These are phyloP conservation scores for Scheffersomyces titani DNA, from an alignment of 1,139 yeast species.

Conservation along the genomic window DNA sequence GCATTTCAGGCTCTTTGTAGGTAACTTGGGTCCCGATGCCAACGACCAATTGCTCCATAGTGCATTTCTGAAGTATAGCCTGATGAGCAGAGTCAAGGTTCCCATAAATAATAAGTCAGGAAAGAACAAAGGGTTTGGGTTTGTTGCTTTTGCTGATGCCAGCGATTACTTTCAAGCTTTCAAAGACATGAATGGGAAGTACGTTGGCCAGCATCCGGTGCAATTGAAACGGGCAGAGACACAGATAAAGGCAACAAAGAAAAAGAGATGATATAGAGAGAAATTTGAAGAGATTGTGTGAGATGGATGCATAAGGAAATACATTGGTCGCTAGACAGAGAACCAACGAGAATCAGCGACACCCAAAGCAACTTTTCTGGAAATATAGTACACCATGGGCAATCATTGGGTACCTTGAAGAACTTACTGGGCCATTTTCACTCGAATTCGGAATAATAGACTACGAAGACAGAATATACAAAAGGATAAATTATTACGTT, in stretches of 20 bases:
- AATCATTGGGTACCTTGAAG: neutral
- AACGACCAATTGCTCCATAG: constrained; percentile 52
- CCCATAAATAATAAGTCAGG: constrained; percentile 47
- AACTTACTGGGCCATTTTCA: neutral
- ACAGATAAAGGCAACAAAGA: constrained; percentile 33
- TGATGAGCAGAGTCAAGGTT: constrained; percentile 57
- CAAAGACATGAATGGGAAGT: constrained; percentile 75
- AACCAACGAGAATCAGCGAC: neutral
- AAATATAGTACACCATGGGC: neutral
- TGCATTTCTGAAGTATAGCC: constrained; percentile 53
- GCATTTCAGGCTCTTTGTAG: constrained; percentile 75
- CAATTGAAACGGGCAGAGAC: constrained; percentile 68
- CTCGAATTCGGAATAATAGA: neutral
- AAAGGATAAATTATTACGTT: neutral
- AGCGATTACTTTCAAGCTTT: constrained; percentile 70
- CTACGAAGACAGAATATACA: neutral
- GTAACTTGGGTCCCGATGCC: constrained; percentile 71
- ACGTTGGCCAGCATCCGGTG: constrained; percentile 74
- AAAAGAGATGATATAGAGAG: constrained; percentile 5
- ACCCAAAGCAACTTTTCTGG: neutral
- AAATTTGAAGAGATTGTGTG: neutral
- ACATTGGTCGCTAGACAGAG: neutral
- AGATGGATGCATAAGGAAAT: neutral
- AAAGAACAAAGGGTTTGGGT: constrained; percentile 66
- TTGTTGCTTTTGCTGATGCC: constrained; percentile 62